Evolutionary conservation across 352 stramenopile species (phyloP).

Genomic region (Phytopythium sindhum): DNA sequence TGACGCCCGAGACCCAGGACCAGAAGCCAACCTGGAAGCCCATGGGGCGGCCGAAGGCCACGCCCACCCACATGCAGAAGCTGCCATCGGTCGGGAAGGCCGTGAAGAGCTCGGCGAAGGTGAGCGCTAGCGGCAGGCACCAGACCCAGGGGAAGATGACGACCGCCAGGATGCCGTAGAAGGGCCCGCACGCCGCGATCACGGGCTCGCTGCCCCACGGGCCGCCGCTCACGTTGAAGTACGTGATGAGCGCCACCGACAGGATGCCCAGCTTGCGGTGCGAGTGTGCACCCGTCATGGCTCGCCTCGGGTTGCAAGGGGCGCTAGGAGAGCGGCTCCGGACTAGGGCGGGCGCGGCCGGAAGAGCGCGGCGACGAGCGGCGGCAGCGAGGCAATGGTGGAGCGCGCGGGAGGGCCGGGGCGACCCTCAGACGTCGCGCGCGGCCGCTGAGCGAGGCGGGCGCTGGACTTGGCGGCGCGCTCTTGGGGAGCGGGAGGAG

Average conservation of each 20-base stretch:
- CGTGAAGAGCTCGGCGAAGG: conserved; percentile 70
- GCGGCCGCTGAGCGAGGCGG: too few species aligned
- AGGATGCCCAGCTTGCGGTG: conserved; percentile 67
- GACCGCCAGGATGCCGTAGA: conserved; percentile 57
- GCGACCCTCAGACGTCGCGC: neutral
- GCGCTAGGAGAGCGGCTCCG: too few species aligned
- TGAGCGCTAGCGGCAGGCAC: conserved; percentile 63
- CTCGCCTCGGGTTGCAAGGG: neutral
- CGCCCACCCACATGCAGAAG: conserved; percentile 76
- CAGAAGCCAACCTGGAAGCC: conserved; percentile 84
- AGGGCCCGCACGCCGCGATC: conserved; percentile 82
- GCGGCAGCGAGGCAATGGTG: conserved; percentile 4
- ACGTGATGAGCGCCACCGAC: conserved; percentile 79
- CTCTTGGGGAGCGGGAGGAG: too few species aligned
- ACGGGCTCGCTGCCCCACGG: conserved; percentile 94
- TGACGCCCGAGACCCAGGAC: conserved; percentile 76
- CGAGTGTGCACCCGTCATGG: conserved; percentile 60
- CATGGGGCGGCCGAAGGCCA: conserved; percentile 69
- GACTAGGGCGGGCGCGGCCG: conserved; percentile 8
- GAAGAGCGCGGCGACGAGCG: conserved; percentile 8
- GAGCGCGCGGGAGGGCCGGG: conserved; percentile 1
- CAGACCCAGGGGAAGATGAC: conserved; percentile 68
- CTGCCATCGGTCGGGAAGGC: conserved; percentile 66
- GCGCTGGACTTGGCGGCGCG: too few species aligned
- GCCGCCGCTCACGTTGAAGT: conserved; percentile 90